A percentile compares a stretch with the other conserved stretches of the same genome.
phyloP scores from a whole-genome alignment of 2,329 filamentous ascomycete species.

The Rhytidhysteron rufulum region DNA sequence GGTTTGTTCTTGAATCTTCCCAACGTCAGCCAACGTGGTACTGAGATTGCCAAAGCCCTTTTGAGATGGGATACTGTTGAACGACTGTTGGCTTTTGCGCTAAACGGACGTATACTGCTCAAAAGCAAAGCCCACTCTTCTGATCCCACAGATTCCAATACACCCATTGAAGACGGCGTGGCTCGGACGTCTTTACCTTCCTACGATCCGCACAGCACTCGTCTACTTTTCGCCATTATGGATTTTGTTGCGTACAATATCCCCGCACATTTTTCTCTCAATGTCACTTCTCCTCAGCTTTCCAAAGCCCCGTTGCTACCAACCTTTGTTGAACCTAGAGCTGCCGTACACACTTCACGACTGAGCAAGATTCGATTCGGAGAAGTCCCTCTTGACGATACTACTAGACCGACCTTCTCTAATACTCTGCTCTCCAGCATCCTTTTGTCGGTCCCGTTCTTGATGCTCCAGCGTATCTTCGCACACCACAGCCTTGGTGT shows the following conservation, averaged over 20 bases:
- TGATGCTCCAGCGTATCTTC: slow-evolving; percentile 61
- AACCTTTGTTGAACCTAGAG: slow-evolving; percentile 28
- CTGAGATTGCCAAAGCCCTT: slow-evolving; percentile 56
- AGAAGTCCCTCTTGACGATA: slow-evolving; percentile 52
- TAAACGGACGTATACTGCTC: slow-evolving; percentile 46
- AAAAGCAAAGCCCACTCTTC: slow-evolving; percentile 23
- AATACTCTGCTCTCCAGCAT: slow-evolving; percentile 60
- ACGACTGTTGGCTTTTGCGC: slow-evolving; percentile 56
- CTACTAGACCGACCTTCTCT: slow-evolving; percentile 33
- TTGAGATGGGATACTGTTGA: slow-evolving; percentile 63
- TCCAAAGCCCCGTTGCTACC: slow-evolving; percentile 48
- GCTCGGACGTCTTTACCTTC: slow-evolving; percentile 16
- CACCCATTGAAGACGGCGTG: slow-evolving; percentile 12
- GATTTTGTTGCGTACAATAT: slow-evolving; percentile 60
- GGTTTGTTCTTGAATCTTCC: slow-evolving; percentile 57
- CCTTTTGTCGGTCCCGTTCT: slow-evolving; percentile 67
- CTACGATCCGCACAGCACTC: slow-evolving; percentile 54
- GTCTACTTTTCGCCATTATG: slow-evolving; percentile 53
- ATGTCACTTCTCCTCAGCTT: slow-evolving; percentile 46
- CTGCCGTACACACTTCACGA: slow-evolving; percentile 47
- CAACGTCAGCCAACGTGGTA: slow-evolving; percentile 54
- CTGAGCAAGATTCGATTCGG: slow-evolving; percentile 67
- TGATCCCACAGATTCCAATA: slow-evolving; percentile 2
- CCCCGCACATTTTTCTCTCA: slow-evolving; percentile 57
- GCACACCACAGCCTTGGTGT: slow-evolving; percentile 56